Conservation (phyloP, 1,139 yeast genomes). For the Kluyveromyces sp. region DNA sequence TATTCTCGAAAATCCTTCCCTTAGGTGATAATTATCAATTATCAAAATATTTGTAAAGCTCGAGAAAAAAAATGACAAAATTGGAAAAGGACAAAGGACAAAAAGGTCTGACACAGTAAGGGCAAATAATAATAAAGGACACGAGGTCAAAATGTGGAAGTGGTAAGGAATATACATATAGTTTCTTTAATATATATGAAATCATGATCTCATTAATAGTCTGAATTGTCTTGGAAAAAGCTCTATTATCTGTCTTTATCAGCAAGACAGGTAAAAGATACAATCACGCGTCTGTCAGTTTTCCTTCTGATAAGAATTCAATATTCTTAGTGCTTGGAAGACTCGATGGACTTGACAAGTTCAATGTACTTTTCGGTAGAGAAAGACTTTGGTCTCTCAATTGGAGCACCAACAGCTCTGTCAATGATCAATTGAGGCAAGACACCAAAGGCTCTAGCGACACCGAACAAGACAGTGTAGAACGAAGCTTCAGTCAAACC, state of each 20-base stretch:
- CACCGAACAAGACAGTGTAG: conserved; percentile 98
- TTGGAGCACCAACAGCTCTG: conserved; percentile 90
- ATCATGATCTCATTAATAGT: conserved; percentile 4
- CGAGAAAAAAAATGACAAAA: too few relatives aligned
- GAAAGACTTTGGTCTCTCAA: conserved; percentile 97
- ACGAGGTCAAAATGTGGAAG: neutral
- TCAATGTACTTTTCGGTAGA: conserved; percentile 48
- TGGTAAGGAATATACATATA: neutral
- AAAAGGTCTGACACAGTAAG: too few relatives aligned
- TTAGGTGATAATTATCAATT: neutral
- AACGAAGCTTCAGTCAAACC: conserved; percentile 92
- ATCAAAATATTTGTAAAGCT: conserved; percentile 1
- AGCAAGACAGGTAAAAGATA: too few relatives aligned
- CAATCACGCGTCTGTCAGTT: too few relatives aligned
- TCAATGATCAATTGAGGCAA: conserved; percentile 94
- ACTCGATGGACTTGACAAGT: conserved; percentile 33
- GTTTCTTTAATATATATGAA: neutral
- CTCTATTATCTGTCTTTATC: too few relatives aligned
- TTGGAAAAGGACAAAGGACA: neutral
- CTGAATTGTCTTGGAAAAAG: too few relatives aligned
- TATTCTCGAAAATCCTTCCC: neutral
- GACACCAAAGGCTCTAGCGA: conserved; percentile 96
- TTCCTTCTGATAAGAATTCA: neutral
- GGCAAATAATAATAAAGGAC: too few relatives aligned
- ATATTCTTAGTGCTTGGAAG: conserved; percentile 10